A percentile compares a stretch with the other conserved stretches of the same genome.
Evolutionary conservation across 192 early-diverging fungal species (phyloP).

Genomic region (Ramicandelaber brevisporus): DNA sequence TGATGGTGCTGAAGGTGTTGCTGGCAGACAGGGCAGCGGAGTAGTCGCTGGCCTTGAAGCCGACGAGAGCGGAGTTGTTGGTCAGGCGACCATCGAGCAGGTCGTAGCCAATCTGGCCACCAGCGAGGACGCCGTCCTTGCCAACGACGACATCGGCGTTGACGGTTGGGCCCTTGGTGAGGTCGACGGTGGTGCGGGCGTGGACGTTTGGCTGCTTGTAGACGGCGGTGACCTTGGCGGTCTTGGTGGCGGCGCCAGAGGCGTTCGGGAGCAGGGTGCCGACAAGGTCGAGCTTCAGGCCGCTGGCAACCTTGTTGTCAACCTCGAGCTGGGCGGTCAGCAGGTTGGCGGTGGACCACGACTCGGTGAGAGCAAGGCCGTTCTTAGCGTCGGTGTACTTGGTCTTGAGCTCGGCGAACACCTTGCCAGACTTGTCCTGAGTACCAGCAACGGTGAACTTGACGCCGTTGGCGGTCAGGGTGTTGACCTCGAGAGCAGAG

Average conservation of each 20-base stretch:
- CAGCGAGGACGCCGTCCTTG: constrained; percentile 67
- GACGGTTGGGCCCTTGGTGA: constrained; percentile 85
- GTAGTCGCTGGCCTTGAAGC: constrained; percentile 74
- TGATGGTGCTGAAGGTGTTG: constrained; percentile 69
- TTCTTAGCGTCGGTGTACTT: constrained; percentile 89
- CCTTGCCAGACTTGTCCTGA: constrained; percentile 87
- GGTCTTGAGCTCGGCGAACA: constrained; percentile 90
- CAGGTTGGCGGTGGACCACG: constrained; percentile 88
- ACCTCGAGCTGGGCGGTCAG: constrained; percentile 81
- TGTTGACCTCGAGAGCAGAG: constrained; percentile 92
- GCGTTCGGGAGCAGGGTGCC: constrained; percentile 61
- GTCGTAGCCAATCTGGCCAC: constrained; percentile 89
- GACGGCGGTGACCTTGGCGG: constrained; percentile 54
- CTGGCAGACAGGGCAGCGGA: constrained; percentile 65
- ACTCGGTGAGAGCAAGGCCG: constrained; percentile 86
- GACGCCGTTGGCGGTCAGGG: constrained; percentile 82
- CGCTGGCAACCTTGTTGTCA: constrained; percentile 80
- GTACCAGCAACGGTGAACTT: constrained; percentile 85
- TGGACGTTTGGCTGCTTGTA: constrained; percentile 94
- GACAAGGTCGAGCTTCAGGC: constrained; percentile 79
- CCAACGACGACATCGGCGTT: constrained; percentile 71
- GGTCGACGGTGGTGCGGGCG: constrained; percentile 67
- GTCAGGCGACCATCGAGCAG: constrained; percentile 63
- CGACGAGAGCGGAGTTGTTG: constrained; percentile 72
- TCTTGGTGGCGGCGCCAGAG: constrained; percentile 47